Percentiles rank a stretch among this genome's conserved stretches.
phyloP scores from a whole-genome alignment of 2,329 filamentous ascomycete species.

The Elsinoe fawcettii region DNA sequence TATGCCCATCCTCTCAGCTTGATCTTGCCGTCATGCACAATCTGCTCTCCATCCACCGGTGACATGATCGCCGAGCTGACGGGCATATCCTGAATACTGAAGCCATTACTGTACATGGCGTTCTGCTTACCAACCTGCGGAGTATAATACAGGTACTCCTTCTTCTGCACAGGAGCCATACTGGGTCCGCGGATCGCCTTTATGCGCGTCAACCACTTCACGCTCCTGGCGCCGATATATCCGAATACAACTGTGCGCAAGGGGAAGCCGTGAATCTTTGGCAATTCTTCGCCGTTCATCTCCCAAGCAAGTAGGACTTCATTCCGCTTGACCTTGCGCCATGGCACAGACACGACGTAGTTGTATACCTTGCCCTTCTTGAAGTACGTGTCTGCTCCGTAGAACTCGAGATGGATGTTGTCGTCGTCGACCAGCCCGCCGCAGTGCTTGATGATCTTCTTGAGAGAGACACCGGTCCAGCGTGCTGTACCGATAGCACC shows the following conservation, averaged over 20 bases:
- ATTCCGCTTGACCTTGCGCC: slow-evolving; percentile 58
- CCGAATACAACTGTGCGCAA: slow-evolving; percentile 53
- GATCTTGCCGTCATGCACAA: slow-evolving; percentile 54
- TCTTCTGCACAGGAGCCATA: slow-evolving; percentile 54
- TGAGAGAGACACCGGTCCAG: slow-evolving; percentile 57
- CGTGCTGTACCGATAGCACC: slow-evolving; percentile 60
- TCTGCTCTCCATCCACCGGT: slow-evolving; percentile 52
- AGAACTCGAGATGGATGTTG: slow-evolving; percentile 56
- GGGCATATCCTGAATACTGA: slow-evolving; percentile 65
- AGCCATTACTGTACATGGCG: slow-evolving; percentile 49
- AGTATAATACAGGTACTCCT: slow-evolving; percentile 62
- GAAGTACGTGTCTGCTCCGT: slow-evolving; percentile 66
- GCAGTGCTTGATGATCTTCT: slow-evolving; percentile 63
- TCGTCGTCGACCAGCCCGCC: slow-evolving; percentile 51
- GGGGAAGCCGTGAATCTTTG: slow-evolving; percentile 58
- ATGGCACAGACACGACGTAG: slow-evolving; percentile 60
- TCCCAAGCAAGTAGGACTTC: slow-evolving; percentile 63
- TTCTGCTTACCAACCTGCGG: slow-evolving; percentile 64
- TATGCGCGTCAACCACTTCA: slow-evolving; percentile 57
- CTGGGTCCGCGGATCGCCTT: slow-evolving; percentile 52
- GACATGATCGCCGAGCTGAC: slow-evolving; percentile 60
- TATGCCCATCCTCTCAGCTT: slow-evolving; percentile 43
- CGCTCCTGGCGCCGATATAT: slow-evolving; percentile 56
- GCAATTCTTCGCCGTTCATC: slow-evolving; percentile 60
- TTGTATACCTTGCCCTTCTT: slow-evolving; percentile 59